Evolutionary conservation across 2,329 filamentous ascomycete genomes (phyloP), one percentile per base, ranked within the genome.

Genomic region (Ceratocystis diversiconidia): DNA sequence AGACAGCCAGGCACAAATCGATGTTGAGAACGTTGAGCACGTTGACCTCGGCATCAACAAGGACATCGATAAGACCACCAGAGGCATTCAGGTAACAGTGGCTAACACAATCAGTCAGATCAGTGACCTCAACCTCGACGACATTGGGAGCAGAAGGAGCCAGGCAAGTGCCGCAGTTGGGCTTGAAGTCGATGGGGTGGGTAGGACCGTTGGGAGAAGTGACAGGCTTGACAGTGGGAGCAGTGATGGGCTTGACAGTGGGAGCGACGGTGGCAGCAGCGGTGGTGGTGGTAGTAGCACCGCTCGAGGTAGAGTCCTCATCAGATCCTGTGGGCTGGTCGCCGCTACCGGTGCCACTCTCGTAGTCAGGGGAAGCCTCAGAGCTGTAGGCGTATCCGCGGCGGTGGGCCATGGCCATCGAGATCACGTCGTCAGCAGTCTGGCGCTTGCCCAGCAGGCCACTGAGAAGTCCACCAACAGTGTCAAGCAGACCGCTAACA

Each of bases 141-240:
- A 67, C 63, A 17, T 57, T 57, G 50, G 60, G 28, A 25, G 60
- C 63, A 30, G 44, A 28, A 17, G 46, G n/a, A 25, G 25, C 44
- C 25, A 67, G 50, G 60, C 63, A 62, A 3, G 43, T 44, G 8
- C 63, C 74, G 6, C 66, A 77, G 61, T 79, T 80, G 60, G 81
- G 79, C 41, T 82, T 80, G 80, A 80, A 77, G 67, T 80, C 81
- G 70, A 83, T 82, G 80, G 79, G 80, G 0, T 77, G 82, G 69
- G 80, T 81, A 12, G 80, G 79, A 7, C 79, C 79, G 0, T 65
- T 82, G 46, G 73, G 8, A 41, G 41, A 19, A 17, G 50, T 44
- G 25, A 6, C 41, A 36, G 63, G 10, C 3, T 41, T 41, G 10
- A 10, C 1, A 57, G 66, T 32, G 62, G 60, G 43, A 43, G 28